A percentile compares a stretch with the other conserved stretches of the same genome.
phyloP scores from a whole-genome alignment of 768 basidiomycete genomes.

The Suillus tomentosus region DNA sequence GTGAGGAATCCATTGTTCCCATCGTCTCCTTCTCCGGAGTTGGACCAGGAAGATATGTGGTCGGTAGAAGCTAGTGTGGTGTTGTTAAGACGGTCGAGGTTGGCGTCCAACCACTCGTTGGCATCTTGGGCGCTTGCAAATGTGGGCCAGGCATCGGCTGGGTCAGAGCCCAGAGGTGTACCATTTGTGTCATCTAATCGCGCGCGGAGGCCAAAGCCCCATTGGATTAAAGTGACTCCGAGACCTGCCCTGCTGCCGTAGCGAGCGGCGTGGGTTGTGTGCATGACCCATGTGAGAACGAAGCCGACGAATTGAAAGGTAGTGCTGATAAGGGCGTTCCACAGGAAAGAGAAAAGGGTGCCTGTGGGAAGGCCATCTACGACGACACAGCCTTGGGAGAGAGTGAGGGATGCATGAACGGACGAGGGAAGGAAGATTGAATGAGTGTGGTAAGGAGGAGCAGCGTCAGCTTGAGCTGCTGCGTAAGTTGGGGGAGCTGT shows the following conservation, averaged over 20 bases:
- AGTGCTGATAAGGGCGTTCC: slow-evolving; percentile 90
- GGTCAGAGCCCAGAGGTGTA: slow-evolving; percentile 34
- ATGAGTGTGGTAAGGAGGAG: slow-evolving; percentile 97
- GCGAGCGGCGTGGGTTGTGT: slow-evolving; percentile 91
- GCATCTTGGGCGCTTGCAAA: slow-evolving; percentile 49
- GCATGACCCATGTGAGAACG: slow-evolving; percentile 90
- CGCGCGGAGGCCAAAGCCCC: slow-evolving; percentile 80
- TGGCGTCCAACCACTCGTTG: slow-evolving; percentile 42
- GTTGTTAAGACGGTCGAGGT: slow-evolving; percentile 24
- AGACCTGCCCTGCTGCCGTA: slow-evolving; percentile 92
- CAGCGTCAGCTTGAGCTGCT: slow-evolving; percentile 90
- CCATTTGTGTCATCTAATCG: slow-evolving; percentile 45
- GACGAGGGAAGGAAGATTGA: slow-evolving; percentile 85
- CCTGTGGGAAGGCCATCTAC: slow-evolving; percentile 88
- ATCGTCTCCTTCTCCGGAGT: slow-evolving; percentile 27
- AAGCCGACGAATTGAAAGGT: slow-evolving; percentile 98
- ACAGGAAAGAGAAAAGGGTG: slow-evolving; percentile 82
- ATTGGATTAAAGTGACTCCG: slow-evolving; percentile 95
- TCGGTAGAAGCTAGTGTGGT: slow-evolving; percentile 26
- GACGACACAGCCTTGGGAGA: slow-evolving; percentile 69
- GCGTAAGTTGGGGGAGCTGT: slow-evolving; percentile 93
- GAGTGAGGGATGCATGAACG: slow-evolving; percentile 44
- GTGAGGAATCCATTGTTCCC: slow-evolving; percentile 35
- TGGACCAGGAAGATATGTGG: slow-evolving; percentile 33
- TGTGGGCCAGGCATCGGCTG: slow-evolving; percentile 38